A percentile compares a stretch with the other conserved stretches of the same genome.
Evolutionary conservation across 164 flowering plant genomes (phyloP).

Genomic region (Kingdonia uniflora): DNA sequence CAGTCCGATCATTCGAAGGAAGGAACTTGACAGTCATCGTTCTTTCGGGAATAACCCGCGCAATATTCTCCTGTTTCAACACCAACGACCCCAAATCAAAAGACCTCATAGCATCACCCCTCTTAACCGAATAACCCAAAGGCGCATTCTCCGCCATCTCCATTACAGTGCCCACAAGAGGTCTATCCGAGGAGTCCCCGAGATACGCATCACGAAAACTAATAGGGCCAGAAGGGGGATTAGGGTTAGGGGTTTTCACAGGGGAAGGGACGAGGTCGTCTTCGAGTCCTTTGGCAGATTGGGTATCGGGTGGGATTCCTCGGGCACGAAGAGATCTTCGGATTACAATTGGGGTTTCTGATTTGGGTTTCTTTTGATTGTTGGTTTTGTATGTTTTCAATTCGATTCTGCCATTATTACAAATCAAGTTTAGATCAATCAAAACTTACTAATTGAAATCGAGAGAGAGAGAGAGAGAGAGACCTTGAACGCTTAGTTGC

Average conservation of each 20-base stretch:
- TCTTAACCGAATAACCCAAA: background rate
- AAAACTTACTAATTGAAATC: background rate
- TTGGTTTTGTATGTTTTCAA: slow-evolving; percentile 32
- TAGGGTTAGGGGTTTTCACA: background rate
- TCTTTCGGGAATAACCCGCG: slow-evolving; percentile 45
- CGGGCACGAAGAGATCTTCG: slow-evolving; percentile 71
- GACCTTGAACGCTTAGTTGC: slow-evolving; percentile 43
- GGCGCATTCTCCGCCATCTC: slow-evolving; percentile 14
- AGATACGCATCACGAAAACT: slow-evolving; percentile 32
- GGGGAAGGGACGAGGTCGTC: slow-evolving; percentile 14
- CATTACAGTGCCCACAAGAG: slow-evolving; percentile 27
- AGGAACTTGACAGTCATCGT: slow-evolving; percentile 42
- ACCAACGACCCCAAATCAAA: slow-evolving; percentile 30
- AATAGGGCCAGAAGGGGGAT: slow-evolving; percentile 25
- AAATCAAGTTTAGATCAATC: background rate
- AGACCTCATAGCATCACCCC: slow-evolving; percentile 9
- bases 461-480: background rate
- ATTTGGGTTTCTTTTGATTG: slow-evolving; percentile 43
- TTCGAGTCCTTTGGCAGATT: slow-evolving; percentile 15
- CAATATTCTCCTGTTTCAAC: slow-evolving; percentile 56
- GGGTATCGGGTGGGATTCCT: slow-evolving; percentile 46
- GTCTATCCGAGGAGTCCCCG: slow-evolving; percentile 15
- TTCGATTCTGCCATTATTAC: slow-evolving; percentile 26
- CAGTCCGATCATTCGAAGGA: slow-evolving; percentile 30
- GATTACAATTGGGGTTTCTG: slow-evolving; percentile 32